These are phyloP conservation scores for Blastobotrys indianensis DNA, from an alignment of 1,139 yeast species.

Conservation along the genomic window DNA sequence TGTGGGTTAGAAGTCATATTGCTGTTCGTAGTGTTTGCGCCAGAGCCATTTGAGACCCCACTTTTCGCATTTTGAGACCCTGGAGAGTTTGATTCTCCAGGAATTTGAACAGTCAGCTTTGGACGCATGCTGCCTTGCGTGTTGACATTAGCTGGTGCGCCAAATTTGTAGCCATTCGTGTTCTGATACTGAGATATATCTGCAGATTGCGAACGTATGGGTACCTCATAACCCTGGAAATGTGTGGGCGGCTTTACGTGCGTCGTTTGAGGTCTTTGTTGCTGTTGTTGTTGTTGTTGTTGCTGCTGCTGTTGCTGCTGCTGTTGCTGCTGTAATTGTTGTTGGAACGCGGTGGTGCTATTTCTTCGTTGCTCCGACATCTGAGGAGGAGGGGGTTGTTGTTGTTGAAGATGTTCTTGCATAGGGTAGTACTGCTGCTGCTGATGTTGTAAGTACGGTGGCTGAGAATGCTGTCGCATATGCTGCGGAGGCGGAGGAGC, in stretches of 20 bases:
- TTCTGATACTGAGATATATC: conserved; percentile 12
- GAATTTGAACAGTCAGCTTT: conserved; percentile 38
- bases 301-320: conserved; percentile 14
- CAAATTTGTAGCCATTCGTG: neutral
- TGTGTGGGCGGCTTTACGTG: neutral
- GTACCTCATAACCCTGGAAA: conserved; percentile 3
- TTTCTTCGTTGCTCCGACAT: conserved; percentile 11
- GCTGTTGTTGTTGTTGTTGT: conserved; percentile 9
- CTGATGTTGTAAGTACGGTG: conserved; percentile 7
- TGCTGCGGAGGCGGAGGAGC: conserved; percentile 10
- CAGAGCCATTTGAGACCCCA: conserved; percentile 5
- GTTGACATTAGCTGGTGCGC: neutral
- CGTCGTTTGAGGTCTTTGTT: conserved; percentile 3
- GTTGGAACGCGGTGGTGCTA: neutral
- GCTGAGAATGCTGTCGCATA: conserved; percentile 14
- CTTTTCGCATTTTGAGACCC: neutral
- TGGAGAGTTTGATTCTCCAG: conserved; percentile 24
- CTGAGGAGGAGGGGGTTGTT: conserved; percentile 13
- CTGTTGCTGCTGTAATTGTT: conserved; percentile 2
- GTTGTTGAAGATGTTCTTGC: conserved; percentile 15
- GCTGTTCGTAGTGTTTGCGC: neutral
- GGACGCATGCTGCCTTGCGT: conserved; percentile 27
- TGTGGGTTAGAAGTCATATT: neutral
- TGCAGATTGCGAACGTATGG: conserved; percentile 19
- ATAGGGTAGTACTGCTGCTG: conserved; percentile 2